These are phyloP conservation scores for Raffaelea arxii DNA, from an alignment of 2,329 filamentous ascomycete species.

Conservation along the genomic window DNA sequence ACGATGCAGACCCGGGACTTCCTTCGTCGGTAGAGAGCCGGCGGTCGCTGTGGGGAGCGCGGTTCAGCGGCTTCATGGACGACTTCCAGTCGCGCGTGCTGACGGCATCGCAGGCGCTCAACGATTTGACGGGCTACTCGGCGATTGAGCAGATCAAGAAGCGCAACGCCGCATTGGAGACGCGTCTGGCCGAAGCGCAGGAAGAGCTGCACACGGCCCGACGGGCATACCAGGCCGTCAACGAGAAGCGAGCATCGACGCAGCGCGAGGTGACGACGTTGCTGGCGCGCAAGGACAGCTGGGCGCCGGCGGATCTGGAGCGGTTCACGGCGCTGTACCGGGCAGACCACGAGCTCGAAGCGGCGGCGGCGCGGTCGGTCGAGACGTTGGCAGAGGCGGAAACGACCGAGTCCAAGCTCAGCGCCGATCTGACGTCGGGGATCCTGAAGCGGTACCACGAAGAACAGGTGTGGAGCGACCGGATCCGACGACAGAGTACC, in stretches of 20 bases:
- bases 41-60: conserved; percentile 30
- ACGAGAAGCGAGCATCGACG: conserved; percentile 71
- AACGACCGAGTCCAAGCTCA: conserved; percentile 66
- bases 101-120: conserved; percentile 77
- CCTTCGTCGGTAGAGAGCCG: conserved; percentile 36
- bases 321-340: conserved; percentile 90
- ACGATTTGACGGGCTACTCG: conserved; percentile 89
- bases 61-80: conserved; percentile 72
- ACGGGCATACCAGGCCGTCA: conserved; percentile 70
- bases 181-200: conserved; percentile 49
- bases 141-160: conserved; percentile 78
- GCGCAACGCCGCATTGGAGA: conserved; percentile 62
- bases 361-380: conserved; percentile 64
- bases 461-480: conserved; percentile 98
- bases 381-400: conserved; percentile 67
- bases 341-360: conserved; percentile 86
- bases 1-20: conserved; percentile 16
- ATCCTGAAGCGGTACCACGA: conserved; percentile 94
- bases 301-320: conserved; percentile 80
- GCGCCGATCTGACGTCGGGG: conserved; percentile 64
- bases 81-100: conserved; percentile 77
- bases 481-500: conserved; percentile 89
- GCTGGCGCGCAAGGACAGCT: conserved; percentile 86
- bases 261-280: conserved; percentile 94
- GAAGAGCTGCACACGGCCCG: conserved; percentile 61